Conservation (phyloP, 2,329 filamentous ascomycete species). For the Aspergillus sojae region DNA sequence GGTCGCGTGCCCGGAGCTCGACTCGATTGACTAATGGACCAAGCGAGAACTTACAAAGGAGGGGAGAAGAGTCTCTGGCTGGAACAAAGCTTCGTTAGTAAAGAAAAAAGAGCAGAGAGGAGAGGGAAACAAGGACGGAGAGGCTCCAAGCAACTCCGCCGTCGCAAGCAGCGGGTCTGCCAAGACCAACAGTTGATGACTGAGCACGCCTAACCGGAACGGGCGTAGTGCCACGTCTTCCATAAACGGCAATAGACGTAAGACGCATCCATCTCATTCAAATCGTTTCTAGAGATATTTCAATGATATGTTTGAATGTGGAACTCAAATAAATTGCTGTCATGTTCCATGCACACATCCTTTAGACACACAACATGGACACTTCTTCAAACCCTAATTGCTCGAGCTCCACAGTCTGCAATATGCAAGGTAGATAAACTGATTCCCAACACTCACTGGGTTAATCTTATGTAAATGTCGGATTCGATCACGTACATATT, state of each 20-base stretch:
- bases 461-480: background rate
- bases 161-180: constrained; percentile 40
- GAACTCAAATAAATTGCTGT: background rate
- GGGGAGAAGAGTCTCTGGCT: background rate
- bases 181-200: constrained; percentile 30
- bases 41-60: constrained; percentile 3
- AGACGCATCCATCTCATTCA: background rate
- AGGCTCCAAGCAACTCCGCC: constrained; percentile 24
- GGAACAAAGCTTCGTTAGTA: constrained; percentile 2
- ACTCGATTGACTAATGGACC: background rate
- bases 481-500: background rate
- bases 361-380: background rate
- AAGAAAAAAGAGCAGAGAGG: constrained; percentile 3
- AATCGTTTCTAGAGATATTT: background rate
- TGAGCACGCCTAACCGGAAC: constrained; percentile 21
- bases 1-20: constrained; percentile 7
- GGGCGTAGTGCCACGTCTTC: background rate
- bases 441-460: background rate
- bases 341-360: background rate
- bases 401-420: background rate
- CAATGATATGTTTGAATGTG: background rate
- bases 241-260: background rate
- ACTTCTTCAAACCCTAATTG: background rate
- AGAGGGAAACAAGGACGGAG: constrained; percentile 23
- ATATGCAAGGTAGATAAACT: background rate